phyloP scores from a whole-genome alignment of 2,329 filamentous ascomycete species.

The Ascochyta clinopodiicola region DNA sequence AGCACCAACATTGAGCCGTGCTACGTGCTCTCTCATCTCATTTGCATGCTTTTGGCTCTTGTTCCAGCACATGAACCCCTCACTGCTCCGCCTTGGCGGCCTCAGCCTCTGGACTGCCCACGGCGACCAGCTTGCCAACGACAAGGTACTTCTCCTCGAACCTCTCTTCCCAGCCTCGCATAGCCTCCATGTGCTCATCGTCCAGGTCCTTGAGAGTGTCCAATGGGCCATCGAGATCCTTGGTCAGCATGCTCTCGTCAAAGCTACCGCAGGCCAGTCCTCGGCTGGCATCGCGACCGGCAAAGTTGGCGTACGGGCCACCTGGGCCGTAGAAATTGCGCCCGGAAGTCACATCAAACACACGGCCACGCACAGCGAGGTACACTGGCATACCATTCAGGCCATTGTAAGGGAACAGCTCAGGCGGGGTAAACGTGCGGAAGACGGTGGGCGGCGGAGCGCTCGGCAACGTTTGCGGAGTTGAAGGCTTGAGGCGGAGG shows the following conservation, averaged over 20 bases:
- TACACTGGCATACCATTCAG: constrained; percentile 76
- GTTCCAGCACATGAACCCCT: neutral
- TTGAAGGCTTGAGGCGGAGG: constrained; percentile 63
- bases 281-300: constrained; percentile 86
- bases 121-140: constrained; percentile 83
- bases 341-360: constrained; percentile 88
- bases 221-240: constrained; percentile 83
- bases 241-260: constrained; percentile 58
- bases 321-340: constrained; percentile 96
- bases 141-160: constrained; percentile 94
- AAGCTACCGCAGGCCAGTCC: constrained; percentile 61
- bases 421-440: constrained; percentile 80
- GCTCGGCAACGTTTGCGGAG: constrained; percentile 59
- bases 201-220: constrained; percentile 77
- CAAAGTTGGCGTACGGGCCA: constrained; percentile 95
- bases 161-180: constrained; percentile 90
- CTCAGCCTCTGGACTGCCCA: constrained; percentile 61
- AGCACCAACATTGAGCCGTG: too few species aligned
- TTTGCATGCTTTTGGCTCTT: too few species aligned
- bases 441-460: constrained; percentile 78
- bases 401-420: constrained; percentile 87
- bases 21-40: too few species aligned
- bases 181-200: constrained; percentile 78
- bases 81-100: constrained; percentile 41
- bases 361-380: constrained; percentile 85